Percentiles rank a stretch among this genome's conserved stretches.
Evolutionary conservation across 202 grass and related monocot genomes (phyloP).

Genomic region (Hordeum pubiflorum): DNA sequence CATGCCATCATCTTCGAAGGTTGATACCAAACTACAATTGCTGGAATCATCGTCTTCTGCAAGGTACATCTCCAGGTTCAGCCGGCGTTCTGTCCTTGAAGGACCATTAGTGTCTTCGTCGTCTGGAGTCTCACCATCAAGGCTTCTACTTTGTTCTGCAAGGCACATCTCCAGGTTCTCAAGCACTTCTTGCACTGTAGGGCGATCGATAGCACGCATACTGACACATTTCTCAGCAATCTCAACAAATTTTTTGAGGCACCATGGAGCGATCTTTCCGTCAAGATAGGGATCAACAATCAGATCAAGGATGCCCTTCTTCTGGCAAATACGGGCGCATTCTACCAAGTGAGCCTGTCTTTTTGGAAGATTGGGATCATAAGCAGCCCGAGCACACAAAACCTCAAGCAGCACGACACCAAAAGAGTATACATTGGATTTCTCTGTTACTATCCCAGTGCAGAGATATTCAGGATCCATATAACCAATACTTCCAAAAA

Average conservation of each 20-base stretch:
- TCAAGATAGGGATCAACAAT: background rate
- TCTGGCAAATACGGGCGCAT: background rate
- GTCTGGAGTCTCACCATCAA: background rate
- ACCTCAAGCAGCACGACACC: background rate
- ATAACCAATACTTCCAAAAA: no score
- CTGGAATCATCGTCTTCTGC: background rate
- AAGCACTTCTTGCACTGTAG: background rate
- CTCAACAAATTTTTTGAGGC: background rate
- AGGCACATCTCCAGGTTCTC: background rate
- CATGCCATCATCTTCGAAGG: no score
- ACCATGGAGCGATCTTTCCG: background rate
- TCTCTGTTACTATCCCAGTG: background rate
- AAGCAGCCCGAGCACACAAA: background rate
- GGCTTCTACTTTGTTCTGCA: background rate
- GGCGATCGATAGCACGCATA: background rate
- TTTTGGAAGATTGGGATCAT: background rate
- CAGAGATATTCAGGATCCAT: background rate
- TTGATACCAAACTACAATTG: no score
- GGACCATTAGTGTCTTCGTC: background rate
- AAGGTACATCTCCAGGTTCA: background rate
- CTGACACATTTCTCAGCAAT: background rate
- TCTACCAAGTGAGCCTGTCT: background rate
- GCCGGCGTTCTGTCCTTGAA: background rate
- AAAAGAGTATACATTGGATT: background rate
- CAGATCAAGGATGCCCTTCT: background rate